phyloP scores from a whole-genome alignment of 495 filamentous ascomycete genomes.

The Trichocladium uniseriatum region DNA sequence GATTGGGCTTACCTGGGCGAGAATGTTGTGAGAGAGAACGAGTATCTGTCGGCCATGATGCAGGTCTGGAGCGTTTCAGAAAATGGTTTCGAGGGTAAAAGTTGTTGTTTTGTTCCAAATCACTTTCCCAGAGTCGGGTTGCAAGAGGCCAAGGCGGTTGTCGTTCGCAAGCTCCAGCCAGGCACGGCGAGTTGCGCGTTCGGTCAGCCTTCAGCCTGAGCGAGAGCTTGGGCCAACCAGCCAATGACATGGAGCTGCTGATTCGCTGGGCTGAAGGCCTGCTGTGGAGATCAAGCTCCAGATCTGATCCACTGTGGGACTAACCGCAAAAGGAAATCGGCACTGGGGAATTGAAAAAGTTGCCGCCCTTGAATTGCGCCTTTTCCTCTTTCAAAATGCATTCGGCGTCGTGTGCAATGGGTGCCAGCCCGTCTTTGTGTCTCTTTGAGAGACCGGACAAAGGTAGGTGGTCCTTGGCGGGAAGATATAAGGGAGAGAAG shows the following conservation, averaged over 20 bases:
- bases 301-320: not conserved
- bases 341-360: slow-evolving; percentile 1
- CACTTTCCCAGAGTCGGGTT: not conserved
- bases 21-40: slow-evolving; percentile 98
- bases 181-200: slow-evolving; percentile 32
- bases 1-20: slow-evolving; percentile 76
- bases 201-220: slow-evolving; percentile 14
- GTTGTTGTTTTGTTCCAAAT: slow-evolving; percentile 2
- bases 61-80: not conserved
- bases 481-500: not conserved
- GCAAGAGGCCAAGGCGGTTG: slow-evolving; percentile 9
- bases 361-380: not conserved
- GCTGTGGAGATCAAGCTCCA: not conserved
- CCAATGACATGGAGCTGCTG: not conserved
- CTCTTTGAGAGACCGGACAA: not conserved
- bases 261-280: slow-evolving; percentile 3
- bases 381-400: not conserved
- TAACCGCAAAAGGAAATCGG: slow-evolving; percentile 5
- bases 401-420: not conserved
- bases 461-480: not conserved
- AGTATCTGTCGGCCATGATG: slow-evolving; percentile 95
- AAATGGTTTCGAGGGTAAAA: not conserved
- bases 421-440: not conserved
- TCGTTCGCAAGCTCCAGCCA: slow-evolving; percentile 15
- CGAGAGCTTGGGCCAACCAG: slow-evolving; percentile 26